Base-by-base conservation (phyloP, 2,329 filamentous ascomycete genomes). In the Fusarium virguliforme region DNA sequence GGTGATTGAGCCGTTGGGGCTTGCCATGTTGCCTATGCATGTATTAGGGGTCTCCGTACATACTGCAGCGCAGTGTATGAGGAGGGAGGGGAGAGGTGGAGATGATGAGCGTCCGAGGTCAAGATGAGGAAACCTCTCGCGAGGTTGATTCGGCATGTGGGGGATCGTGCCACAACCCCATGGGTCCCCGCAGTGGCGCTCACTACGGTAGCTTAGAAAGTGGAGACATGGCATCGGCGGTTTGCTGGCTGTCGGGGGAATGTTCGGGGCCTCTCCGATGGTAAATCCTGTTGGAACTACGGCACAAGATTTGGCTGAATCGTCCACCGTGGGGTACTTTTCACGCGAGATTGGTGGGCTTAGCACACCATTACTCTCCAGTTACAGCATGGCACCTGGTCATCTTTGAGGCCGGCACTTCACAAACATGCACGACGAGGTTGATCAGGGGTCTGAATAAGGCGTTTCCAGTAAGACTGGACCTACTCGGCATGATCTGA, bases 131-230 rank as follows among this genome's bases (percentile, higher is more conserved):
- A 48, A 48, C 28, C 24, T 48, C 43, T 48, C 8, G 24, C 28
- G 43, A 48, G 43, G 43, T 30, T 26, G 13, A 6, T 15, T 12
- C 3, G 24, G 24, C 24, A 30, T 48, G 43, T 48, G 43, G 43
- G 43, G 43, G 24, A 48, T 48, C 43, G 43, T 48, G 43, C 43
- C 43, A 48, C 43, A 18, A 48, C 43, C 43, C 43, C 43, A 48
- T 48, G 43, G 43, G 43, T 48, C 43, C 43, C 43, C 43, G 43
- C 43, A 48, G 43, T 48, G 43, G 43, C 43, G 43, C 6, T 48
- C 24, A 15, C 43, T 48, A 26, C 24, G 43, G 43, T 48, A 48
- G 43, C 6, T 48, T n/a, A n/a, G 1, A 28, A 26, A n/a, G 43
- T 26, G 26, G 26, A 26, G 43, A 10, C 24, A 48, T 48, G 43